phyloP scores from a whole-genome alignment of 148 eudicot species.

The Pouteria glomerata region DNA sequence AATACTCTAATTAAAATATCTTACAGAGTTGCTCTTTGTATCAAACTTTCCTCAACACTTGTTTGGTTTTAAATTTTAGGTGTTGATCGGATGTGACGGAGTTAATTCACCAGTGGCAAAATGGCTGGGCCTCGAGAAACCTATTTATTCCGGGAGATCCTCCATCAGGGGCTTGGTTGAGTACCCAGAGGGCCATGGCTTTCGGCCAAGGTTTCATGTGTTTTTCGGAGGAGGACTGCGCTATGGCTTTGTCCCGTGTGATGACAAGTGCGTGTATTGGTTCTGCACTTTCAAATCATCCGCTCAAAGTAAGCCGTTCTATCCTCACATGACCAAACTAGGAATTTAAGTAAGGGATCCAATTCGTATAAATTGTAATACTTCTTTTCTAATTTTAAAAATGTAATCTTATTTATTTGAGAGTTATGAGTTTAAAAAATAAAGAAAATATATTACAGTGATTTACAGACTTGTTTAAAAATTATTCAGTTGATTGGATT shows the following conservation, averaged over 20 bases:
- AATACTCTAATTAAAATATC: too few relatives aligned
- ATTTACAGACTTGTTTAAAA: too few relatives aligned
- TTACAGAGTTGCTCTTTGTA: too few relatives aligned
- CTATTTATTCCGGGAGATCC: slow-evolving; percentile 24
- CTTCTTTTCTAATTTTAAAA: too few relatives aligned
- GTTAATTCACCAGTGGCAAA: slow-evolving; percentile 49
- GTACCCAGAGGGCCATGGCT: slow-evolving; percentile 31
- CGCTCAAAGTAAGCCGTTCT: slow-evolving; percentile 19
- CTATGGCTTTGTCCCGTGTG: slow-evolving; percentile 35
- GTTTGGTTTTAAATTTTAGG: slow-evolving; percentile 19
- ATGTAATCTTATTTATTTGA: too few relatives aligned
- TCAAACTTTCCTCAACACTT: too few relatives aligned
- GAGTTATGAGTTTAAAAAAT: too few relatives aligned
- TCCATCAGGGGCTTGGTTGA: slow-evolving; percentile 47
- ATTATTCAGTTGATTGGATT: too few relatives aligned
- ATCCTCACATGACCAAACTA: too few relatives aligned
- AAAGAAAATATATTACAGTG: too few relatives aligned
- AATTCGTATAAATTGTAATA: too few relatives aligned
- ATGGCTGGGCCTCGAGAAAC: slow-evolving; percentile 34
- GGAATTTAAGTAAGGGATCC: too few relatives aligned
- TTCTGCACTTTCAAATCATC: slow-evolving; percentile 34
- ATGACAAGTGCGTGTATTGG: slow-evolving; percentile 42
- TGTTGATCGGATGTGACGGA: slow-evolving; percentile 54
- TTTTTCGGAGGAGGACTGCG: slow-evolving; percentile 35
- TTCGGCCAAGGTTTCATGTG: slow-evolving; percentile 20